Base-by-base conservation (phyloP, 192 early-diverging fungal species). In the Cetraspora pellucida region DNA sequence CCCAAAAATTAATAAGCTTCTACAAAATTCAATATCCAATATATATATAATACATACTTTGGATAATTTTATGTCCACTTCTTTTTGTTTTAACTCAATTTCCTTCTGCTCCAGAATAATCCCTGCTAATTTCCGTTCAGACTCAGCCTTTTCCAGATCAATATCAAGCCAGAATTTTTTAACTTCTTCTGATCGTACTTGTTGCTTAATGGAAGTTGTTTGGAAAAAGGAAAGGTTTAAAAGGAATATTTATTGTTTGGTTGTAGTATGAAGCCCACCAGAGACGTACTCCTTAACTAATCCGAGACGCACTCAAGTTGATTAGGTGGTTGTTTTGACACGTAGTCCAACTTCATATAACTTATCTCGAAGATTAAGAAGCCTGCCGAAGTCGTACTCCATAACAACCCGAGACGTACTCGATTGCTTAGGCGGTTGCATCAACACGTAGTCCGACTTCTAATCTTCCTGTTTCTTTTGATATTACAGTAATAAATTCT, bases 281-380 rank as follows among this genome's bases (percentile, higher is more conserved):
- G 37, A 63, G 60, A 63, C 30, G 27, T 63, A 63, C 60, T 63
- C 60, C 17, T 3, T 64, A 64, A 64, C 31, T 37, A 64, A 37
- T 14, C 28, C 11, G 3, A 63, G 60, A 14, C 28, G 60, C 30
- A 63, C 60, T 63, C 60, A 37, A 14, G 28, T 63, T 16, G 30
- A 10, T 63, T 37, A 31, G 59, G 60, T 63, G 11, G 28, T 63
- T 63, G 28, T 28, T 30, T 63, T 28, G 30, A 63, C 11, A 31
- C 28, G 28, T 63, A 63, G 46, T 69, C 46, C 23, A 23, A 69
- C 23, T 69, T 50, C 67, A 49, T 49, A 49, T n/a, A n/a, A n/a
- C n/a, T n/a, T 49, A 49, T 49, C 6, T 49, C 6, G 47, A 49
- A 49, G 47, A 49, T 49, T 49, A 49, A n/a, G 28, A 70, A 21